These are phyloP conservation scores for Nothophaeocryptopus gaeumannii DNA, from an alignment of 2,329 filamentous ascomycete genomes.

Conservation along the genomic window DNA sequence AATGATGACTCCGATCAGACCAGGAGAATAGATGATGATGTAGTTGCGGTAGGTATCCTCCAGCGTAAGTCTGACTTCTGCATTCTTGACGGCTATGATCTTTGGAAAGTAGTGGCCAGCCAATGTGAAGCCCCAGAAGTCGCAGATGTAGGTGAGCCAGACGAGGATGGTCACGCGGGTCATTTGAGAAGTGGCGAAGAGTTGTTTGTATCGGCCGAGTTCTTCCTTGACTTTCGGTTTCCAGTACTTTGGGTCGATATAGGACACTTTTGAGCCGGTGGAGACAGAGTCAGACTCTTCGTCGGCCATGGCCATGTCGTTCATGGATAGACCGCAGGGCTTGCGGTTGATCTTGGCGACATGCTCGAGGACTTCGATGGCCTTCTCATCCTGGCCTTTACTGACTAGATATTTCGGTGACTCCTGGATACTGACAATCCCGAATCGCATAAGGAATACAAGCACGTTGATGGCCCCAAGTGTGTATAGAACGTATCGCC, in stretches of 20 bases:
- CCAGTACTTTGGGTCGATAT: constrained; percentile 11
- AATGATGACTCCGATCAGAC: constrained; percentile 51
- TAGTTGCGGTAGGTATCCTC: constrained; percentile 52
- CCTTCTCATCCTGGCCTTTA: constrained; percentile 51
- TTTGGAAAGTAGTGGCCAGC: constrained; percentile 50
- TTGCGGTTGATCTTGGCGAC: constrained; percentile 45
- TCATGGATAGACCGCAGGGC: constrained; percentile 35
- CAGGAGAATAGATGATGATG: constrained; percentile 55
- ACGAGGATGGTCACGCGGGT: constrained; percentile 47
- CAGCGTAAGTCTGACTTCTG: constrained; percentile 44
- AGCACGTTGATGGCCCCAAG: constrained; percentile 41
- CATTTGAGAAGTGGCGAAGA: constrained; percentile 45
- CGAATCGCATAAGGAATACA: constrained; percentile 53
- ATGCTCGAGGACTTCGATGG: constrained; percentile 46
- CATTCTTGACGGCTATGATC: constrained; percentile 54
- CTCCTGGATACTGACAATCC: constrained; percentile 56
- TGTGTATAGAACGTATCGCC: constrained; percentile 45
- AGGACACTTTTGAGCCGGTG: constrained; percentile 1
- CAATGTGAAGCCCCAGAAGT: constrained; percentile 51
- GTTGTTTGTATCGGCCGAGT: constrained; percentile 43
- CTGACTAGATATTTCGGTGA: constrained; percentile 60
- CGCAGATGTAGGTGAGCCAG: constrained; percentile 53
- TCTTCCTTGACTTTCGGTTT: constrained; percentile 40
- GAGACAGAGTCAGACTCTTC: constrained; percentile 3
- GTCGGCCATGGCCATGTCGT: constrained; percentile 38